Percentiles rank a stretch among this genome's conserved stretches.
Conservation (phyloP, 2,329 filamentous ascomycete species). For the Aureobasidium sp. region DNA sequence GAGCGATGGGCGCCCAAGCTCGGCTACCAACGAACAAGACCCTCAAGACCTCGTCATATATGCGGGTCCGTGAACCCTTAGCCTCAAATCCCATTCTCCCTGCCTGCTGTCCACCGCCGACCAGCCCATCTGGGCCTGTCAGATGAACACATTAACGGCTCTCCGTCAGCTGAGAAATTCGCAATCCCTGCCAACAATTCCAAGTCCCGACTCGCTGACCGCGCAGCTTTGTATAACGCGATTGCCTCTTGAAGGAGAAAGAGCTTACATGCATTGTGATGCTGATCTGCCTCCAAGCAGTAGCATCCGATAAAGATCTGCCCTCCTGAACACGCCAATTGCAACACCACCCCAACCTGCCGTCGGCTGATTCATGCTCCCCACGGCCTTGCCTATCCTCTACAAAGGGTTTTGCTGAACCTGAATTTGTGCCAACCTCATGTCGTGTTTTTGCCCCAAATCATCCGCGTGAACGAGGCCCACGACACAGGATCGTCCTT, state of each 20-base stretch:
- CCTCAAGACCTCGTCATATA: not conserved
- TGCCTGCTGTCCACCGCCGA: not conserved
- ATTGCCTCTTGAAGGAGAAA: not conserved
- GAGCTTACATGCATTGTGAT: not conserved
- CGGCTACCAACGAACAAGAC: not conserved
- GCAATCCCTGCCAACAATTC: not conserved
- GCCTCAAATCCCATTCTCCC: not conserved
- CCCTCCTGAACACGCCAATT: not conserved
- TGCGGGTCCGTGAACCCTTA: constrained; percentile 4
- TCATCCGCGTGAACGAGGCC: constrained; percentile 1
- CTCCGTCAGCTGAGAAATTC: not conserved
- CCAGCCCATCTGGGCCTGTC: not conserved
- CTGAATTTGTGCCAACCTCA: not conserved
- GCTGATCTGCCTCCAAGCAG: not conserved
- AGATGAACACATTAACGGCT: constrained; percentile 5
- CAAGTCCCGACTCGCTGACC: not conserved
- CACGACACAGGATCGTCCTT: not conserved
- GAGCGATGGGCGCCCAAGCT: constrained; percentile 1
- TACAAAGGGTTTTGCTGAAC: not conserved
- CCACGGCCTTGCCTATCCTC: constrained; percentile 1
- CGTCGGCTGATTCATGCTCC: constrained; percentile 3
- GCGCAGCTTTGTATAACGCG: not conserved
- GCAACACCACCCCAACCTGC: constrained; percentile 1
- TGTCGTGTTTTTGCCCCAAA: constrained; percentile 3
- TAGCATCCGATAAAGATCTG: constrained; percentile 7